phyloP scores from a whole-genome alignment of 73 alveolate genomes.

The Stentor roeselii region DNA sequence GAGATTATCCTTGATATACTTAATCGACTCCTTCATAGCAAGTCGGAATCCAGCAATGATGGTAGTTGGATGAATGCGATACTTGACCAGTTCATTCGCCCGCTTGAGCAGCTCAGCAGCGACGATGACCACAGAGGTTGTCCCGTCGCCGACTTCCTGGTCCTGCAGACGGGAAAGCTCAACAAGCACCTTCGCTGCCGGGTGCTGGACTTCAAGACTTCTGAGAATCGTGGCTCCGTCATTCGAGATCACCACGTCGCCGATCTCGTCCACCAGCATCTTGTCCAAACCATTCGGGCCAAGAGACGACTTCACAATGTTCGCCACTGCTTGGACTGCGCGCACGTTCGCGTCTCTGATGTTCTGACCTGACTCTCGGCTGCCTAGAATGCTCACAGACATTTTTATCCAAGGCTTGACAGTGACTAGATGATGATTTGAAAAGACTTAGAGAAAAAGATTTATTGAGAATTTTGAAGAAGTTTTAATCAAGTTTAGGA shows the following conservation, averaged over 20 bases:
- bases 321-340: slow-evolving; percentile 56
- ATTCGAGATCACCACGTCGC: slow-evolving; percentile 98
- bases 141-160: slow-evolving; percentile 99
- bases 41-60: slow-evolving; percentile 86
- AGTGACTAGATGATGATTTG: too few relatives aligned
- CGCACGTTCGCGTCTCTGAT: neutral
- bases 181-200: slow-evolving; percentile 99
- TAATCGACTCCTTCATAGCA: slow-evolving; percentile 78
- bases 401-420: too few relatives aligned
- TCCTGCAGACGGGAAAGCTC: slow-evolving; percentile 96
- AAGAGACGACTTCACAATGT: slow-evolving; percentile 93
- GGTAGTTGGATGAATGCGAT: slow-evolving; percentile 97
- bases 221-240: slow-evolving; percentile 99
- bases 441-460: too few relatives aligned
- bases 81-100: slow-evolving; percentile 96
- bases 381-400: neutral
- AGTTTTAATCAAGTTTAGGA: too few relatives aligned
- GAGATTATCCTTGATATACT: slow-evolving; percentile 78
- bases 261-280: slow-evolving; percentile 98
- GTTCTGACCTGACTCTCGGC: neutral
- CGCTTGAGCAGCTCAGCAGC: slow-evolving; percentile 98
- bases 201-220: slow-evolving; percentile 90
- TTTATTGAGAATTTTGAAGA: too few relatives aligned
- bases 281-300: slow-evolving; percentile 99
- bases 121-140: slow-evolving; percentile 97